Base-by-base conservation (phyloP, 257 asterid species). In the Cynanchum wilfordii region DNA sequence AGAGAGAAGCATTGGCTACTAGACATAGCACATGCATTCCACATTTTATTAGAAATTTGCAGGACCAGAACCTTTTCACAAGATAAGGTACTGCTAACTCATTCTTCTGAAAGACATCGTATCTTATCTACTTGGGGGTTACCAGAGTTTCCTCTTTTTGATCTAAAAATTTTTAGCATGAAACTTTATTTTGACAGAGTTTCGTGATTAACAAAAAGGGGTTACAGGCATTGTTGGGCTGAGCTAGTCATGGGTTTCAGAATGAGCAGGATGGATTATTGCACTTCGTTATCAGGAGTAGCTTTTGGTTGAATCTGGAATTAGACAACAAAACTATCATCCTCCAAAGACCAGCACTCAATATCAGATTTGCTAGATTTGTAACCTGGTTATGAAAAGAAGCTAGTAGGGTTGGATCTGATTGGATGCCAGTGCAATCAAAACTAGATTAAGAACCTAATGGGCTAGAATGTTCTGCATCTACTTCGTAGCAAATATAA, bases 21-120 rank as follows among this genome's bases (percentile, higher is more conserved):
- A 63, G 68, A 63, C 68, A 63, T 36, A 17, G 68, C 68, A 63
- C 68, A 63, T 63, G 68, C 33, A 17, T 16, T 30, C 68, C 27
- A 33, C 25, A 22, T 7, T 36, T 52, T 52, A 5, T 20, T 9
- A 50, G 20, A 16, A 50, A 60, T 3, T 15, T 15, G 68, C 19
- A 17, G 38, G 19, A 63, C 68, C 68, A 36, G 47, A 5, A 33
- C 25, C 27, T 17, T 63, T 63, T 63, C 49, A 33, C 27, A 63
- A 62, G 45, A 62, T 62, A 62, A 19, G 24, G 36, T 17, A 60
- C 30, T 30, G 13, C 44, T 10, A 62, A 29, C 19, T 29, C 42
- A 29, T 29, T 27, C 10, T 16, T 6, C 45, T 27, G 17, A 47
- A 50, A 50, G n/a, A 22, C n/a, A 16, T 50, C 8, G 20, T 52